A percentile compares a stretch with the other conserved stretches of the same genome.
Evolutionary conservation across 2,329 filamentous ascomycete genomes (phyloP).

Genomic region (Chaetomiaceae sp.): DNA sequence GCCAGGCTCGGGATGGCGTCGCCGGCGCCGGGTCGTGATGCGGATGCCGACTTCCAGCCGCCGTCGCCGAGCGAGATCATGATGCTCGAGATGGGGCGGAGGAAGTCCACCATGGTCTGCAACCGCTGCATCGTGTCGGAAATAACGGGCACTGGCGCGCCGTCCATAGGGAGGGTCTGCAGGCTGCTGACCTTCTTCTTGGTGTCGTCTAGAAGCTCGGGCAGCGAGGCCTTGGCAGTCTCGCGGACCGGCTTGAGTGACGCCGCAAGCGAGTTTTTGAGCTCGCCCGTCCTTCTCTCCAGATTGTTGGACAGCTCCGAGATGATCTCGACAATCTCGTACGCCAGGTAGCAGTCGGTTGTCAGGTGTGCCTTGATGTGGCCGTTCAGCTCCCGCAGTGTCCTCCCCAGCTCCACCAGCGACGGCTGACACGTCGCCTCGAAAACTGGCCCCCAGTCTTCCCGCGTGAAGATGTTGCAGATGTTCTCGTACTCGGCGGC

Average conservation of each 20-base stretch:
- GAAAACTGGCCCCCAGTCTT: conserved; percentile 78
- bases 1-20: conserved; percentile 66
- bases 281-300: conserved; percentile 76
- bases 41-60: conserved; percentile 65
- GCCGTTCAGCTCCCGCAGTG: conserved; percentile 79
- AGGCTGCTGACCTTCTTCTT: conserved; percentile 63
- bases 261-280: conserved; percentile 77
- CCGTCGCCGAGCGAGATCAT: conserved; percentile 90
- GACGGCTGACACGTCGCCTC: conserved; percentile 73
- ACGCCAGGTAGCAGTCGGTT: conserved; percentile 91
- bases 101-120: conserved; percentile 80
- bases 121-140: conserved; percentile 81
- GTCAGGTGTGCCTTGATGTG: conserved; percentile 82
- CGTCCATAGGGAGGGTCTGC: conserved; percentile 69
- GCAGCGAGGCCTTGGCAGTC: conserved; percentile 81
- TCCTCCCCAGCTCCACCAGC: conserved; percentile 77
- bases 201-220: conserved; percentile 78
- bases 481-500: conserved; percentile 88
- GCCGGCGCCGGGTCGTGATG: conserved; percentile 48
- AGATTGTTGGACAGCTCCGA: conserved; percentile 73
- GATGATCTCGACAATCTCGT: conserved; percentile 90
- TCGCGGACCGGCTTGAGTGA: conserved; percentile 85
- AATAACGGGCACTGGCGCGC: conserved; percentile 71
- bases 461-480: conserved; percentile 75
- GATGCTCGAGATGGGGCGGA: conserved; percentile 80